phyloP scores from a whole-genome alignment of 345 rosid genomes.

The Kernera saxatilis region DNA sequence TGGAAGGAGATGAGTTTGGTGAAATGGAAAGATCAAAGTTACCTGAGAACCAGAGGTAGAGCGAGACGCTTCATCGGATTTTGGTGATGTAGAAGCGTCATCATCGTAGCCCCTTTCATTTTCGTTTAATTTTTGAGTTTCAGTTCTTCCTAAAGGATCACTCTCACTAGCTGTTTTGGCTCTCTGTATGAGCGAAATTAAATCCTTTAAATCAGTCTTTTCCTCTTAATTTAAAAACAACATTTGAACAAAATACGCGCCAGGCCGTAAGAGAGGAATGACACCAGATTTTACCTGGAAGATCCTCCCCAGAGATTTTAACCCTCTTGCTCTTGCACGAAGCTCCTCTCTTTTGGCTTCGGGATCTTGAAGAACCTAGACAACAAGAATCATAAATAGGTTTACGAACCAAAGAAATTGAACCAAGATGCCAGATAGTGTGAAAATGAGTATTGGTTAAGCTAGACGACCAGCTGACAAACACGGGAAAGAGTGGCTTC shows the following conservation, averaged over 20 bases:
- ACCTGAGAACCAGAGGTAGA: conserved; percentile 53
- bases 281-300: conserved; percentile 56
- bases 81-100: conserved; percentile 46
- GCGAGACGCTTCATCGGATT: conserved; percentile 42
- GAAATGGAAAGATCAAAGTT: conserved; percentile 25
- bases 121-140: conserved; percentile 49
- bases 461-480: conserved; percentile 86
- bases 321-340: conserved; percentile 84
- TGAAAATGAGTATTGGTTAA: conserved; percentile 17
- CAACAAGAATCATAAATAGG: conserved; percentile 15
- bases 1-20: neutral
- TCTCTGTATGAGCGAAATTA: conserved; percentile 39
- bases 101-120: conserved; percentile 35
- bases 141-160: conserved; percentile 36
- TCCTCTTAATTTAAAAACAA: neutral
- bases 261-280: neutral
- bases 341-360: conserved; percentile 81
- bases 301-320: conserved; percentile 90
- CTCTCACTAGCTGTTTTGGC: conserved; percentile 61
- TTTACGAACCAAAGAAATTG: conserved; percentile 17
- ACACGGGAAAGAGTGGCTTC: conserved; percentile 93
- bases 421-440: neutral
- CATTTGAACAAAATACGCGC: neutral
- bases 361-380: conserved; percentile 93
- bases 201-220: neutral